Evolutionary conservation across 495 filamentous ascomycete genomes (phyloP).

Genomic region (Friedmanniomyces simplex): DNA sequence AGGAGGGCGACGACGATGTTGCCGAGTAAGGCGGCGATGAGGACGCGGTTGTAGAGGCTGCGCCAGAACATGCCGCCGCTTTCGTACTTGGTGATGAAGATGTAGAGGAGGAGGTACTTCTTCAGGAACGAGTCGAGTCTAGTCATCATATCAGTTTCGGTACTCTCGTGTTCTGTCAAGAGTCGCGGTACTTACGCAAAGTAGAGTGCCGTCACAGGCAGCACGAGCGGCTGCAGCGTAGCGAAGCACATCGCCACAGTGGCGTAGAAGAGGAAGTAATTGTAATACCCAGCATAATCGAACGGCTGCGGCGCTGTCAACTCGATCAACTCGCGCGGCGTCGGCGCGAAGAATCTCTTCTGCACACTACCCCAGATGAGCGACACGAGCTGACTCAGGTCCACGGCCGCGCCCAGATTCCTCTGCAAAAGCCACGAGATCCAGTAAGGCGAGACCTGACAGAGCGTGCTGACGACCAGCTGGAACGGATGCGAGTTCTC

Average conservation of each 20-base stretch:
- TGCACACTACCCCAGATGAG: conserved; percentile 71
- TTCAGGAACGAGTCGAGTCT: conserved; percentile 72
- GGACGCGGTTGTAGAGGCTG: conserved; percentile 75
- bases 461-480: conserved; percentile 57
- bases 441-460: conserved; percentile 81
- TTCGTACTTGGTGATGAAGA: conserved; percentile 93
- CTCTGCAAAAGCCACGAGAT: conserved; percentile 85
- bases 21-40: conserved; percentile 71
- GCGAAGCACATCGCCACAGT: conserved; percentile 83
- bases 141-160: background rate
- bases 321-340: conserved; percentile 86
- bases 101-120: conserved; percentile 85
- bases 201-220: conserved; percentile 86
- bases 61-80: conserved; percentile 93
- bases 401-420: conserved; percentile 81
- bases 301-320: conserved; percentile 86
- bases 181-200: conserved; percentile 41
- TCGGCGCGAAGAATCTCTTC: conserved; percentile 74
- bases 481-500: conserved; percentile 48
- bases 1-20: conserved; percentile 66
- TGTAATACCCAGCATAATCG: conserved; percentile 95
- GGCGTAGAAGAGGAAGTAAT: conserved; percentile 87
- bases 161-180: background rate
- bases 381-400: conserved; percentile 73
- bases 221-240: conserved; percentile 75